A percentile compares a stretch with the other conserved stretches of the same genome.
Conservation (phyloP, 371 early-diverging fungal species). For the Mucor saturninus region DNA sequence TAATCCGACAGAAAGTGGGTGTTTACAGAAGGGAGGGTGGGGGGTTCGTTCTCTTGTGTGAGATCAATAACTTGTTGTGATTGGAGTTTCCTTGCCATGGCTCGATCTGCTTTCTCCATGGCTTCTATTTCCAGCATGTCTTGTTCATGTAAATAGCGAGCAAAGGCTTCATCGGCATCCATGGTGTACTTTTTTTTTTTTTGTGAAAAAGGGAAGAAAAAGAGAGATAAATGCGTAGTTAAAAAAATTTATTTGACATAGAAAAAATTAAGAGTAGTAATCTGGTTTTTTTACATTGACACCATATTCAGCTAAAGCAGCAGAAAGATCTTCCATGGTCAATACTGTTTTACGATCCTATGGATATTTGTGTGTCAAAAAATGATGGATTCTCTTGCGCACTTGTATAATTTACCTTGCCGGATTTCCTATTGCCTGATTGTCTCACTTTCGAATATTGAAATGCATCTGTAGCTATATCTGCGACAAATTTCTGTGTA, state of each 20-base stretch:
- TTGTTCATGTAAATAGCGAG: constrained; percentile 37
- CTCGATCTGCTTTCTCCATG: constrained; percentile 19
- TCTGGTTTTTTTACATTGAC: constrained; percentile 95
- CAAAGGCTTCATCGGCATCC: constrained; percentile 38
- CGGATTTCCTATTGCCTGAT: constrained; percentile 55
- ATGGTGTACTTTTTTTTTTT: neutral
- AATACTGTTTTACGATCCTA: constrained; percentile 84
- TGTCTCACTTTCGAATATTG: constrained; percentile 92
- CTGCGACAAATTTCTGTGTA: constrained; percentile 94
- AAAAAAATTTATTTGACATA: neutral
- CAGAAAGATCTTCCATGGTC: constrained; percentile 92
- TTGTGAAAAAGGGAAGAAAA: neutral
- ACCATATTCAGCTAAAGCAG: constrained; percentile 92
- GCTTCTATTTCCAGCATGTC: constrained; percentile 28
- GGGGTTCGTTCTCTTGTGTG: neutral
- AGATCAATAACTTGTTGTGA: neutral
- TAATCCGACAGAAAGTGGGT: neutral
- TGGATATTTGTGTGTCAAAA: neutral
- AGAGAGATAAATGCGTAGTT: neutral
- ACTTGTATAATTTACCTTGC: constrained; percentile 31
- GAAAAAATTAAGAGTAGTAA: constrained; percentile 63
- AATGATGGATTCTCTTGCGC: too few species aligned
- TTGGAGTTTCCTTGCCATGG: constrained; percentile 23
- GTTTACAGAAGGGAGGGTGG: neutral
- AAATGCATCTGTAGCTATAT: constrained; percentile 93